A percentile compares a stretch with the other conserved stretches of the same genome.
phyloP scores from a whole-genome alignment of 1,284 basidiomycete genomes.

The Farysia itapuensis region DNA sequence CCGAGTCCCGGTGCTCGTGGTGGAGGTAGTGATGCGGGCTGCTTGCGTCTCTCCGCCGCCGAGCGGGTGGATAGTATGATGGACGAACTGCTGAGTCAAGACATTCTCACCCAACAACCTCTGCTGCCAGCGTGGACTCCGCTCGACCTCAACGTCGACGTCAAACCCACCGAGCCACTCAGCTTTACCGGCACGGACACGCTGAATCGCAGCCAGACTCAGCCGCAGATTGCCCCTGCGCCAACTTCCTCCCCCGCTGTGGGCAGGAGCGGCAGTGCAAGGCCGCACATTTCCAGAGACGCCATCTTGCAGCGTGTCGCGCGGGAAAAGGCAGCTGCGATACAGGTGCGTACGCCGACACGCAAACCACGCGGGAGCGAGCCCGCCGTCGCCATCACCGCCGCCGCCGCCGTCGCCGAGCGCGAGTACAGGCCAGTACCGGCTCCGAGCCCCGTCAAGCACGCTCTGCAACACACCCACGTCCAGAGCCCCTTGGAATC shows the following conservation, averaged over 20 bases:
- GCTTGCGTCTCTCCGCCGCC: constrained; percentile 33
- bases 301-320: constrained; percentile 54
- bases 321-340: constrained; percentile 29
- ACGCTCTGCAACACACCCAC: constrained; percentile 11
- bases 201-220: constrained; percentile 9
- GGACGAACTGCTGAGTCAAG: constrained; percentile 49
- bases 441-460: constrained; percentile 38
- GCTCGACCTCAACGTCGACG: constrained; percentile 29
- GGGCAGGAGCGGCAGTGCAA: constrained; percentile 11
- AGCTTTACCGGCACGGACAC: background rate
- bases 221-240: constrained; percentile 5
- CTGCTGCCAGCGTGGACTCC: constrained; percentile 56
- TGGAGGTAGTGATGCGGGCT: constrained; percentile 28
- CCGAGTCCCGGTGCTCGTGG: constrained; percentile 20
- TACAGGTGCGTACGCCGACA: constrained; percentile 13
- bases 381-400: constrained; percentile 2
- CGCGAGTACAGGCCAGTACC: constrained; percentile 31
- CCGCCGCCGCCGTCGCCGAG: background rate
- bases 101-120: constrained; percentile 37
- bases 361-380: constrained; percentile 22
- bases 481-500: constrained; percentile 42
- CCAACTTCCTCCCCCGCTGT: constrained; percentile 7
- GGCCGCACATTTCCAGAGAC: constrained; percentile 57
- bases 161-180: constrained; percentile 3
- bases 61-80: constrained; percentile 54